Percentiles rank a stretch among this genome's conserved stretches.
Evolutionary conservation across 306 rosid genomes (phyloP).

Genomic region (Citrullus amarus): DNA sequence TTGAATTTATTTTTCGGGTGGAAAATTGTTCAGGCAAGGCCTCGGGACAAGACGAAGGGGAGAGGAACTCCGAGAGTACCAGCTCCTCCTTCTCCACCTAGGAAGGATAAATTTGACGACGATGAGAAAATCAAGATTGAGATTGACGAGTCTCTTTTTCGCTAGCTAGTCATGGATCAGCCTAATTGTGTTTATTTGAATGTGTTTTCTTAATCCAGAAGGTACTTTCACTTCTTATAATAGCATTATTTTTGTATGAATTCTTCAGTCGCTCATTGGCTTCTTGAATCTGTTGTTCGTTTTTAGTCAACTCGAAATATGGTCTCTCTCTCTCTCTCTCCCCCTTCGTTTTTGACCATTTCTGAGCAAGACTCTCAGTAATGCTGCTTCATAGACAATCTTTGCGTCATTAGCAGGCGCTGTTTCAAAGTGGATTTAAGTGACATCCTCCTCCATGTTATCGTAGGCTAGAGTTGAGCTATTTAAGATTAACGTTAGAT

Average conservation of each 20-base stretch:
- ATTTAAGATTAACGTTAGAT: not conserved
- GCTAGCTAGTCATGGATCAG: conserved; percentile 10
- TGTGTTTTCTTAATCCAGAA: conserved; percentile 19
- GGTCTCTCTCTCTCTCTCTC: no score
- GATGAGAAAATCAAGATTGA: conserved; percentile 52
- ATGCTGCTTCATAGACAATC: not conserved
- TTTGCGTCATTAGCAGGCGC: not conserved
- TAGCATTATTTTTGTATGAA: not conserved
- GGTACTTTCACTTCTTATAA: conserved; percentile 7
- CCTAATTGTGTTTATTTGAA: not conserved
- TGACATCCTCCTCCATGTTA: not conserved
- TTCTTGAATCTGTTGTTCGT: not conserved
- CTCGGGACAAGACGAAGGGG: conserved; percentile 66
- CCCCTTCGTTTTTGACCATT: not conserved
- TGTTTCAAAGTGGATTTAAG: not conserved
- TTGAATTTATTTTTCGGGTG: not conserved
- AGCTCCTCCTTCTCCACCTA: conserved; percentile 36
- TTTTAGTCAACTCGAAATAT: not conserved
- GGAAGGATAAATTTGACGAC: conserved; percentile 56
- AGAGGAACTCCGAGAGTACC: conserved; percentile 61
- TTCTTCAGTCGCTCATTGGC: not conserved
- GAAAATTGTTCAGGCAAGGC: conserved; percentile 42
- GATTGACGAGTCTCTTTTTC: conserved; percentile 46
- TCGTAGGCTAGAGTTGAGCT: not conserved
- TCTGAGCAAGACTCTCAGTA: not conserved